Evolutionary conservation across 805 yeast species (phyloP), one percentile per base, ranked within the genome.

Genomic region (Yarrowia osloensis): DNA sequence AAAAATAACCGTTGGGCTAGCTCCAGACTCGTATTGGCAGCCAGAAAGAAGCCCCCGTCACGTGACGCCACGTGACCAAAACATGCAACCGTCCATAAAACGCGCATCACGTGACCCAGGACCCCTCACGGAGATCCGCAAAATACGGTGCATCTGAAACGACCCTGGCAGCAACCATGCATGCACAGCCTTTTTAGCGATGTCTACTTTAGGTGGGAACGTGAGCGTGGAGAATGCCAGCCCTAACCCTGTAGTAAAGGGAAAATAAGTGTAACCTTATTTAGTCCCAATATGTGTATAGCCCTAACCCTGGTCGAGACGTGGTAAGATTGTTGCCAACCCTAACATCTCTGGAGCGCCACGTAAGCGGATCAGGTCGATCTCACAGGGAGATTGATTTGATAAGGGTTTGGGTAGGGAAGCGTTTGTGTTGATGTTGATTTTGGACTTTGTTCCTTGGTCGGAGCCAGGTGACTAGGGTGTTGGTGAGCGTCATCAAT

Each of bases 151-250:
- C 39, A 22, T 33, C 26, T 50, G 57, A 31, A 50, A 50, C 57
- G 57, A 50, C 57, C 57, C 57, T 50, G 57, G 40, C 57, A 50
- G 57, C 57, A 50, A 33, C 40, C 28, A 50, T 50, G 57, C 57
- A 50, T 19, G 57, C 57, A 50, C 40, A 7, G 39, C 40, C 40
- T 31, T 26, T n/a, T 50, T 50, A 29, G 37, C 37, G 54, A 49
- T 26, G 35, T 7, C 35, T 13, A 7, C 35, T 11, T 31, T 31
- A 13, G 35, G 35, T 8, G 35, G 6, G 13, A 2, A 13, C 13
- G 13, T 31, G 13, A 13, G 13, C 31, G 4, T 28, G 31, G 31
- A 28, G 8, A 28, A 28, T 4, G 15, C 15, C 37, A 35, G 19
- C 42, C 42, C 42, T 37, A 37, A 37, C 42, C 42, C 21, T 12